Base-by-base conservation (phyloP, 192 early-diverging fungal genomes). In the Kappamyces sp. region DNA sequence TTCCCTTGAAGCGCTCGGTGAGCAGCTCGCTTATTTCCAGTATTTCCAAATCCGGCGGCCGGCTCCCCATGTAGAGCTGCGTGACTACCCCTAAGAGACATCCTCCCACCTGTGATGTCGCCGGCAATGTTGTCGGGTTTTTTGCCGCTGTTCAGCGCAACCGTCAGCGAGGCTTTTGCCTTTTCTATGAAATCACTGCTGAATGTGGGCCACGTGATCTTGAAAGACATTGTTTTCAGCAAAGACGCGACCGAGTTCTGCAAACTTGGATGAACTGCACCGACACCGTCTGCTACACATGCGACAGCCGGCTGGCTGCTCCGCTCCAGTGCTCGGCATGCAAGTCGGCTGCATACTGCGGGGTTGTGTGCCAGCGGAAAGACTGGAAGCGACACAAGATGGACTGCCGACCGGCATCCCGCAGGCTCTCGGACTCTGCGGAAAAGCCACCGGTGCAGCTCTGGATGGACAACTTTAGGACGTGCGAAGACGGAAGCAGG, bases 191-290 rank as follows among this genome's bases (percentile, higher is more conserved):
- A 96, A 54, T 88, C 87, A 36, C 74, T 67, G 62, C 84, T 84
- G 71, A 99, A 98, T 29, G 79, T 69, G 11, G 90, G 89, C 96
- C 96, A 99, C 68, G 90, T 93, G 72, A 99, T 91, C 66, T 87
- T 90, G 78, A 99, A 99, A 29, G 88, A 83, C 91, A 94, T 94
- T 58, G 22, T 22, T 22, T 22, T 22, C 22, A 68, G 14, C 4
- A 5, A 35, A 7, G 34, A 54, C 22, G 22, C 22, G 22, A 22
- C 22, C 22, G 22, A 22, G 22, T 22, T 22, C 22, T 22, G 22
- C 22, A 22, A 22, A 22, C 22, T 22, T 22, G 22, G 22, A 22
- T 22, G 22, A 22, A 22, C 22, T 22, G 22, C 22, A 0, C 22
- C 22, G 22, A 22, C 22, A 22, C 0, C 22, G 22, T 22, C 22